Evolutionary conservation across 179 eudicot species (phyloP).

Genomic region (Carnegiea gigantea): DNA sequence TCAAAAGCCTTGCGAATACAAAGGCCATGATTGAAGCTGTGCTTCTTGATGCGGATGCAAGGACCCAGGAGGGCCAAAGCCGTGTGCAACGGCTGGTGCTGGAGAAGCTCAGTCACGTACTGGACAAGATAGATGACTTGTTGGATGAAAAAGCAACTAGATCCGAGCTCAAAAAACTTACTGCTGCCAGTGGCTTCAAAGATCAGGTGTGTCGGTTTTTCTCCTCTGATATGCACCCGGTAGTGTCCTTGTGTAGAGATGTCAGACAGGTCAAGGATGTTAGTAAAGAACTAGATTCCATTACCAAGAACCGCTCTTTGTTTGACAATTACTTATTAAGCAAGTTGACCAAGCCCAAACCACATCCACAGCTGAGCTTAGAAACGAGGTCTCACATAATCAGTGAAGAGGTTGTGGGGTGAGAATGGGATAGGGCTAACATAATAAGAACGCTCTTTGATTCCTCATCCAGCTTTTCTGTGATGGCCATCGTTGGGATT

Average conservation of each 20-base stretch:
- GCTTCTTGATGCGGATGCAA: constrained; percentile 20
- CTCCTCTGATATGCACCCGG: background rate
- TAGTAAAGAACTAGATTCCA: background rate
- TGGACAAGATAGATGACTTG: constrained; percentile 8
- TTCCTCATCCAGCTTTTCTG: background rate
- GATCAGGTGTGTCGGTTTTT: constrained; percentile 12
- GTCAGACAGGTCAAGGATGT: constrained; percentile 4
- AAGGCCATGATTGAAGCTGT: constrained; percentile 20
- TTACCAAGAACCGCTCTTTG: constrained; percentile 1
- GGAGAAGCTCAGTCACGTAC: constrained; percentile 1
- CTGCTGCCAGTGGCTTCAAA: background rate
- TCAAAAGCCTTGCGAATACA: background rate
- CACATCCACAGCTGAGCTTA: background rate
- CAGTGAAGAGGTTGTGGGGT: background rate
- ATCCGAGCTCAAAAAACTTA: constrained; percentile 9
- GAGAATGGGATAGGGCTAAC: background rate
- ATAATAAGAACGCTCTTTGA: constrained; percentile 1
- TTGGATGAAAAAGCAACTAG: constrained; percentile 5
- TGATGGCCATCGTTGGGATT: constrained; percentile 14
- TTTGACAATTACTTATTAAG: background rate
- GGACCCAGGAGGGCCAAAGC: background rate
- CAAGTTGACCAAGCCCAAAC: too few species aligned
- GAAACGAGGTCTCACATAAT: background rate
- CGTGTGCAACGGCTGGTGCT: constrained; percentile 6
- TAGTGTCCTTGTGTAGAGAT: constrained; percentile 7